Conservation (phyloP, 257 asterid species). For the Ilex asprella region DNA sequence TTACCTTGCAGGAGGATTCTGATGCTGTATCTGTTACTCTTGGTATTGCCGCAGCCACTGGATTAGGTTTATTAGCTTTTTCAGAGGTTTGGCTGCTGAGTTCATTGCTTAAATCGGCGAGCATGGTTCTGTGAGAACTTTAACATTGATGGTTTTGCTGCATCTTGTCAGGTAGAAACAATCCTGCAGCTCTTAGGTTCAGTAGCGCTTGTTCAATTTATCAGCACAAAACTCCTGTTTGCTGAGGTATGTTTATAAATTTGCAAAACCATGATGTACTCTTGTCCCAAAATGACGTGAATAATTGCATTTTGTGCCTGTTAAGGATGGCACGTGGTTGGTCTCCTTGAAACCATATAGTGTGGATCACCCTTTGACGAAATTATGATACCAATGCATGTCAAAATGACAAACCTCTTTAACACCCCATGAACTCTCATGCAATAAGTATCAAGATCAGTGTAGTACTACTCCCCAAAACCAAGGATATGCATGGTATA, state of each 20-base stretch:
- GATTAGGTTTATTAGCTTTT: conserved; percentile 64
- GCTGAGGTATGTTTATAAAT: conserved; percentile 58
- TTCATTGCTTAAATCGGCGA: neutral
- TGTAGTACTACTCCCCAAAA: too few species aligned
- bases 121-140: neutral
- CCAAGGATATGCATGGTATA: too few species aligned
- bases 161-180: conserved; percentile 65
- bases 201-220: conserved; percentile 70
- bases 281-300: too few species aligned
- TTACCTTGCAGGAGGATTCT: conserved; percentile 43
- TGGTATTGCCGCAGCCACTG: conserved; percentile 73
- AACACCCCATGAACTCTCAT: too few species aligned
- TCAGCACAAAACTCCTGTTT: conserved; percentile 78
- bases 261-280: neutral
- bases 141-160: conserved; percentile 5
- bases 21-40: conserved; percentile 49
- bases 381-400: too few species aligned
- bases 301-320: too few species aligned
- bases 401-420: too few species aligned
- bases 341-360: too few species aligned
- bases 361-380: too few species aligned
- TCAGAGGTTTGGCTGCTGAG: conserved; percentile 53
- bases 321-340: too few species aligned
- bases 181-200: conserved; percentile 85
- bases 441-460: too few species aligned